Evolutionary conservation across 2,329 filamentous ascomycete genomes (phyloP), one percentile per base, ranked within the genome.

Genomic region (Fusarium annulatum): DNA sequence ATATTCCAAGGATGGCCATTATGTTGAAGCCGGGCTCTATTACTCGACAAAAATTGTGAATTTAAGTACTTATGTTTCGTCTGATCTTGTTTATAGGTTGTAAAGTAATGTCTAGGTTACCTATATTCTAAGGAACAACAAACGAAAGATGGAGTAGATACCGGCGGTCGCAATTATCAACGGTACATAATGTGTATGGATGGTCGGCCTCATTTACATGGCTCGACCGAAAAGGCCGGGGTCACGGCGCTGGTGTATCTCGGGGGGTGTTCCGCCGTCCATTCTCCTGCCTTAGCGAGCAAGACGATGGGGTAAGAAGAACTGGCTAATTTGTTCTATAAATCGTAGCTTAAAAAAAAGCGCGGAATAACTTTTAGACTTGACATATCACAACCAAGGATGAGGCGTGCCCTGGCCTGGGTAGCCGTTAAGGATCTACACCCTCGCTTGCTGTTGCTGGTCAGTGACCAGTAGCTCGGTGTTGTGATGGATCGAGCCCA

Each of bases 91-190:
- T 57, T 67, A 71, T 71, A 71, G 51, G 62, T 57, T 56, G 48
- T 51, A 61, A 52, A 67, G 62, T 73, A 73, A 71, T 55, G 55
- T 52, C 70, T 63, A 30, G 70, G 66, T 41, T 62, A 53, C 30
- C 30, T 30, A 30, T 30, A 11, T 39, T 26, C 21, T 21, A n/a
- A 49, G 21, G 18, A 48, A 39, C 45, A 57, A 48, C 49, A 73
- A 73, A 73, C 71, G 67, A 73, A 73, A 71, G 57, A 73, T 71
- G 70, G 70, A 49, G 62, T 60, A 55, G 23, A 58, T 46, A 53
- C 10, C 39, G 48, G 39, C 43, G 48, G 39, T 45, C 42, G 42
- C 34, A 60, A 42, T 56, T 53, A 70, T 60, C 19, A 53, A 61
- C 28, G 19, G 39, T 45, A 48, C n/a, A 34, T 57, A 57, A 33